Conservation (phyloP, 371 early-diverging fungal genomes). For the Mortierella sp. region DNA sequence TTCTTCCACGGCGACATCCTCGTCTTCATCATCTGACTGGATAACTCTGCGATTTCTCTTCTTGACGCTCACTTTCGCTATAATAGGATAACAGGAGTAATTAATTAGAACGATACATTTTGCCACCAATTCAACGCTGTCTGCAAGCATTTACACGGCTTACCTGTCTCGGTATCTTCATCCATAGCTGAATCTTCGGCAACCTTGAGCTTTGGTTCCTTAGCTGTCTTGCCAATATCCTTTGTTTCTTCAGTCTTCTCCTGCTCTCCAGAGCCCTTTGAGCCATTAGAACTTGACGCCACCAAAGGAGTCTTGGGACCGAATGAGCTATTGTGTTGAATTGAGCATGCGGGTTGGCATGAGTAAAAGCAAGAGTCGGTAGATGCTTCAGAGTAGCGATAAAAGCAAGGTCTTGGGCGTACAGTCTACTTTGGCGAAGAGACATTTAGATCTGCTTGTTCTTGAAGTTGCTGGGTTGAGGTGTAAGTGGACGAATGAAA, state of each 20-base stretch:
- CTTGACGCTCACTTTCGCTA: conserved; percentile 30
- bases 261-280: conserved; percentile 2
- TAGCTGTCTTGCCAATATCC: neutral
- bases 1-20: neutral
- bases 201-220: neutral
- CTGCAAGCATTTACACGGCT: neutral
- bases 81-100: neutral
- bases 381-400: neutral
- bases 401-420: neutral
- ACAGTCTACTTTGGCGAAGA: conserved; percentile 43
- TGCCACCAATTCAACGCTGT: conserved; percentile 11
- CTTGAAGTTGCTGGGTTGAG: neutral
- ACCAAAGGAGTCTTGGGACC: conserved; percentile 50
- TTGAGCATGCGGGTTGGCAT: neutral
- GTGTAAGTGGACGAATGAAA: too few species aligned
- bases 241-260: conserved; percentile 4
- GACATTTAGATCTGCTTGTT: conserved; percentile 24
- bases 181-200: conserved; percentile 28
- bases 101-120: neutral
- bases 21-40: conserved; percentile 42
- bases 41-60: conserved; percentile 41
- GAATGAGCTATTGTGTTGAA: conserved; percentile 30
- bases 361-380: neutral
- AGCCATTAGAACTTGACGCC: conserved; percentile 36
- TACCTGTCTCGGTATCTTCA: conserved; percentile 36